phyloP scores from a whole-genome alignment of 1,284 basidiomycete genomes.

The Ganoderma meredithae region DNA sequence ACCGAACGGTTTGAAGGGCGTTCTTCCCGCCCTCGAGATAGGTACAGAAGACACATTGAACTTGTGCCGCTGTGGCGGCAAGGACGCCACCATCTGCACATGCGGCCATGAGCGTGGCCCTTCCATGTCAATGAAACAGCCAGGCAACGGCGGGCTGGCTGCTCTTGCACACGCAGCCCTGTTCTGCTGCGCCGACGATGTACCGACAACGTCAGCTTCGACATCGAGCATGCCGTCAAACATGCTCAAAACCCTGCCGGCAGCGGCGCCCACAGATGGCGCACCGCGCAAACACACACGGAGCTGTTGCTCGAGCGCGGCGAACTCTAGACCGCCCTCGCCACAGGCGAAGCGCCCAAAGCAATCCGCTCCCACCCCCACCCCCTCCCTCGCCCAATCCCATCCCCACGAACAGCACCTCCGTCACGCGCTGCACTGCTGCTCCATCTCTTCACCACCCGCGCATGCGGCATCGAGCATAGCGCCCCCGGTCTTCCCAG shows the following conservation, averaged over 20 bases:
- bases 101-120: conserved; percentile 44
- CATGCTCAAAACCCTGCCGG: not conserved
- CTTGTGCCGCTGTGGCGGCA: conserved; percentile 62
- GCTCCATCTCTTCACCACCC: not conserved
- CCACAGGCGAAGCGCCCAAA: conserved; percentile 28
- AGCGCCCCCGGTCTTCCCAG: conserved; percentile 53
- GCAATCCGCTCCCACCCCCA: not conserved
- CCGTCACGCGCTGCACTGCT: not conserved
- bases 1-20: conserved; percentile 40
- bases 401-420: not conserved
- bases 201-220: conserved; percentile 16
- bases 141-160: conserved; percentile 44
- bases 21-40: conserved; percentile 21
- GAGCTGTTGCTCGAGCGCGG: conserved; percentile 27
- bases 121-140: not conserved
- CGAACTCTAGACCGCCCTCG: conserved; percentile 26
- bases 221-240: not conserved
- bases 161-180: conserved; percentile 60
- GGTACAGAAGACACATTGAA: conserved; percentile 45
- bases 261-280: conserved; percentile 7
- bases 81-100: conserved; percentile 60
- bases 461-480: not conserved
- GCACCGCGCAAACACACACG: conserved; percentile 23
- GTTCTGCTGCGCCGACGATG: conserved; percentile 44
- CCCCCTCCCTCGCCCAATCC: not conserved